phyloP scores from a whole-genome alignment of 75 land plant genomes.

The Pinus tabuliformis region DNA sequence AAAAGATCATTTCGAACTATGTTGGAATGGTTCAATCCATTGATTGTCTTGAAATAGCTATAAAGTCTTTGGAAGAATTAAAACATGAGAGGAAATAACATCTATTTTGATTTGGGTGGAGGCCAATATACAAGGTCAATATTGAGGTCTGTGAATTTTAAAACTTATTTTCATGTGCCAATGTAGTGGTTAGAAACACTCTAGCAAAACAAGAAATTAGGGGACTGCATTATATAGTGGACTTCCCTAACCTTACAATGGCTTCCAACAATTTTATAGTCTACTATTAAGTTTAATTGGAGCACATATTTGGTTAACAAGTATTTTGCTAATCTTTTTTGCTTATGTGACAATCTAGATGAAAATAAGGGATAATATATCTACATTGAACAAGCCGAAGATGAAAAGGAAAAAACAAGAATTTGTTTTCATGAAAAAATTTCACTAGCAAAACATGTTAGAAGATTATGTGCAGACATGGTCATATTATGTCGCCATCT shows the following conservation, averaged over 20 bases:
- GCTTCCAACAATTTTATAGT: slow-evolving; percentile 72
- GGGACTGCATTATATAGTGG: slow-evolving; percentile 85
- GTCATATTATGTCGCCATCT: too few species aligned
- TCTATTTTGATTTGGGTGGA: slow-evolving; percentile 76
- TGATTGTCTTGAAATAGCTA: slow-evolving; percentile 68
- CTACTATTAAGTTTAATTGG: slow-evolving; percentile 55
- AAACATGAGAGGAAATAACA: slow-evolving; percentile 80
- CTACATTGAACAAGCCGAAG: too few species aligned
- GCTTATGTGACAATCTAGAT: slow-evolving; percentile 2
- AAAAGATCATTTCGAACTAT: slow-evolving; percentile 90
- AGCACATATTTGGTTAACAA: slow-evolving; percentile 68
- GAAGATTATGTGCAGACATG: too few species aligned
- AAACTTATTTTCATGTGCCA: slow-evolving; percentile 89
- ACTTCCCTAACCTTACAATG: slow-evolving; percentile 86
- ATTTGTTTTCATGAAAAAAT: too few species aligned
- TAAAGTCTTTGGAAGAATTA: slow-evolving; percentile 54
- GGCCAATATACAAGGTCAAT: slow-evolving; percentile 68
- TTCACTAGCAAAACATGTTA: too few species aligned
- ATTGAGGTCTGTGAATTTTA: slow-evolving; percentile 93
- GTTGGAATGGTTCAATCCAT: slow-evolving; percentile 95
- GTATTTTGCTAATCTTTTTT: slow-evolving; percentile 11
- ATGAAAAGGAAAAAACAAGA: too few species aligned
- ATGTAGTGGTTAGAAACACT: slow-evolving; percentile 85
- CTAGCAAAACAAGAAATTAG: slow-evolving; percentile 89
- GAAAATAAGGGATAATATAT: background rate